phyloP scores from a whole-genome alignment of 495 filamentous ascomycete species.

The Neurospora discreta region DNA sequence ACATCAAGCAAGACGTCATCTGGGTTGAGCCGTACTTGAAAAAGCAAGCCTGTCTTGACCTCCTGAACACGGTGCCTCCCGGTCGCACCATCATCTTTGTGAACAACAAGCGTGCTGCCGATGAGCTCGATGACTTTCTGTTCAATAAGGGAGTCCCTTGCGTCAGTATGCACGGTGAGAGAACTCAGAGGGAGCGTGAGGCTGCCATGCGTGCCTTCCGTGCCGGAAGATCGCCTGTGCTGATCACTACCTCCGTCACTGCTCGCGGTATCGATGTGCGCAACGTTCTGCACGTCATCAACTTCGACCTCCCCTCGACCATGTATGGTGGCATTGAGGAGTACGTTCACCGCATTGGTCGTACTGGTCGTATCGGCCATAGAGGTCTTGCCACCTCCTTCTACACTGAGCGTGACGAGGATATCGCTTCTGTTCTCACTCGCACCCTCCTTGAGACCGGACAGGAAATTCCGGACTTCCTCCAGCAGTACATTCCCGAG shows the following conservation, averaged over 20 bases:
- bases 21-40: constrained; percentile 53
- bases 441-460: constrained; percentile 70
- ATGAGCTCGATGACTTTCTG: constrained; percentile 77
- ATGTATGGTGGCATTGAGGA: constrained; percentile 81
- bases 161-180: constrained; percentile 77
- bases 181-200: constrained; percentile 86
- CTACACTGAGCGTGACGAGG: constrained; percentile 57
- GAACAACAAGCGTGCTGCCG: constrained; percentile 63
- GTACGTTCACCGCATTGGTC: constrained; percentile 90
- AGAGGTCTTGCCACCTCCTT: constrained; percentile 80
- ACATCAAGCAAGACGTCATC: constrained; percentile 68
- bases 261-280: constrained; percentile 86
- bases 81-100: constrained; percentile 86
- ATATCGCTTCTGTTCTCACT: constrained; percentile 57
- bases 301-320: constrained; percentile 68
- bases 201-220: constrained; percentile 86
- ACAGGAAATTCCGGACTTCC: constrained; percentile 73
- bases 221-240: constrained; percentile 56
- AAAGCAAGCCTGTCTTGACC: constrained; percentile 57
- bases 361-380: constrained; percentile 89
- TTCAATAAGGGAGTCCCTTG: constrained; percentile 68
- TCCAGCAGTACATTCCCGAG: constrained; percentile 48
- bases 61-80: constrained; percentile 55
- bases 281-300: constrained; percentile 83
- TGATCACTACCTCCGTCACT: constrained; percentile 75